These are phyloP conservation scores for Castanea sativa DNA, from an alignment of 306 rosid species.

Conservation along the genomic window DNA sequence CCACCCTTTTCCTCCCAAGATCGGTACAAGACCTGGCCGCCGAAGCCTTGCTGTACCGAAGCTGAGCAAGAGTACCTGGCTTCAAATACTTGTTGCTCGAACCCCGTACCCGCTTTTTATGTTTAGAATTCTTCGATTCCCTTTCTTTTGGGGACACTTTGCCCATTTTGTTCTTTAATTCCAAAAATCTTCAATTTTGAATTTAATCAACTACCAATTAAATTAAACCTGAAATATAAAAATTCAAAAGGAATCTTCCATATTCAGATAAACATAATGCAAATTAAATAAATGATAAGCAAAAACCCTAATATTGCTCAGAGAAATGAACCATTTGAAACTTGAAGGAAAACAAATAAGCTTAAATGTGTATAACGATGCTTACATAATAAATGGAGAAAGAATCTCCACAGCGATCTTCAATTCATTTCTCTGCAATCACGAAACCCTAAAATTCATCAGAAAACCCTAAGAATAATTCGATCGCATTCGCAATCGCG, in stretches of 20 bases:
- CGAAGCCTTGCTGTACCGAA: slow-evolving; percentile 50
- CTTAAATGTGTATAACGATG: not conserved
- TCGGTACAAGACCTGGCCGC: slow-evolving; percentile 55
- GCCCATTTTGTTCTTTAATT: slow-evolving; percentile 45
- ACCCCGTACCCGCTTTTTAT: slow-evolving; percentile 40
- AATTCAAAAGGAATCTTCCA: not conserved
- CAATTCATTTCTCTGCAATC: not conserved
- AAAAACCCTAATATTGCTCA: not conserved
- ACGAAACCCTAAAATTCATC: not conserved
- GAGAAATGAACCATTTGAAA: not conserved
- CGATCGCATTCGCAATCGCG: too few species aligned
- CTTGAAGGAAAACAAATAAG: not conserved
- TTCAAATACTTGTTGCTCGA: slow-evolving; percentile 62
- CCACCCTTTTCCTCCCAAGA: slow-evolving; percentile 67
- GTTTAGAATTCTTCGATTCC: slow-evolving; percentile 41
- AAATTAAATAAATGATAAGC: not conserved
- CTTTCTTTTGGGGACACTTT: slow-evolving; percentile 57
- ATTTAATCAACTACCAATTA: not conserved
- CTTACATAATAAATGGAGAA: slow-evolving; percentile 19
- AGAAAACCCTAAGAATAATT: too few species aligned
- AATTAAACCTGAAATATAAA: slow-evolving; percentile 14
- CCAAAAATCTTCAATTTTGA: slow-evolving; percentile 8
- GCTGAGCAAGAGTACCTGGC: slow-evolving; percentile 88
- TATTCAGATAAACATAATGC: not conserved
- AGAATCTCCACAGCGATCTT: slow-evolving; percentile 1